Evolutionary conservation across 139 green algal genomes (phyloP), one percentile per base, ranked within the genome.

Genomic region (Volvox reticuliferus): DNA sequence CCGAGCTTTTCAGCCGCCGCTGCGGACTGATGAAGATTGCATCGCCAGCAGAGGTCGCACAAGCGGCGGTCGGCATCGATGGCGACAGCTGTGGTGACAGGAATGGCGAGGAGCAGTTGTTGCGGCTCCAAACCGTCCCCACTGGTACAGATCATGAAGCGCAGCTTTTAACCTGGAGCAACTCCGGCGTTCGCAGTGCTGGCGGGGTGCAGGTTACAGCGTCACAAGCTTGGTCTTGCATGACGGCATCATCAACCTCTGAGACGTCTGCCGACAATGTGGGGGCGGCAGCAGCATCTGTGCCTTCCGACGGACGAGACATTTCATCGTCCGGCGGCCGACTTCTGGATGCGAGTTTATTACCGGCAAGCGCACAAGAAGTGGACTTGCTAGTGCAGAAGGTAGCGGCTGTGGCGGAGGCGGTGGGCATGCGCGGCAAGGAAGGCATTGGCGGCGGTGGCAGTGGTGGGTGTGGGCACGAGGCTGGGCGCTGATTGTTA

Each of bases 361-460:
- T 80, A 91, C 44, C 93, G 80, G 80, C 91, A 83, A 82, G 69
- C 17, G 69, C 44, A 88, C 85, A 26, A 62, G 93, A 95, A 91
- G 44, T 94, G 78, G 88, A 92, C 32, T 33, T 91, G 63, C 86
- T 95, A 30, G 68, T 94, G 37, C 73, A 17, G 0, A 94, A 94
- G 86, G 73, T 93, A 35, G 92, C 90, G 30, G 91, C 30, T 18
- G 82, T 94, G 30, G 93, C 93, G 28, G 69, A 81, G 65, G 82
- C 87, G 13, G 93, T 93, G n/a, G 93, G 93, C 19, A 78, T 94
- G 17, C 92, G 93, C n/a, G 86, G 37, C 5, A 76, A 91, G 24
- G 94, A 95, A 30, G 93, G 88, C 78, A 82, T n/a, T 2, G 94
- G 93, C 17, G 94, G 94, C 21, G 91, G 91, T 24, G 90, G 77